Conservation (phyloP, 2,329 filamentous ascomycete genomes). For the Neofusicoccum sp. region DNA sequence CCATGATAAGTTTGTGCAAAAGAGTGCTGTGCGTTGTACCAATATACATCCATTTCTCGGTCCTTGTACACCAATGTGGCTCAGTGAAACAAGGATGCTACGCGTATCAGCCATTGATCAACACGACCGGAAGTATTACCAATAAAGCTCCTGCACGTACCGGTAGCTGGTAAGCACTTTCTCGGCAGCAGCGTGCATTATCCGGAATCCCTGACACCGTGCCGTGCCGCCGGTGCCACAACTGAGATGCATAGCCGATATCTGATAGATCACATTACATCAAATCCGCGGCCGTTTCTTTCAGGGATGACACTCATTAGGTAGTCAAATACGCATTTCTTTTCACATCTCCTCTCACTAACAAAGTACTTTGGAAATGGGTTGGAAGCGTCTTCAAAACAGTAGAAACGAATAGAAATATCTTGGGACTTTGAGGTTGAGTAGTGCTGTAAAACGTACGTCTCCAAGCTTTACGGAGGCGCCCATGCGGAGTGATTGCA, state of each 20-base stretch:
- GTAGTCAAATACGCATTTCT: too few species aligned
- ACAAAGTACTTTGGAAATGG: too few species aligned
- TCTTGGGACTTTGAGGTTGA: too few species aligned
- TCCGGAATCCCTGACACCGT: not conserved
- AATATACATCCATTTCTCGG: not conserved
- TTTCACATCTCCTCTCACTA: too few species aligned
- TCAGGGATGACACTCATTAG: too few species aligned
- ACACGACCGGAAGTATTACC: not conserved
- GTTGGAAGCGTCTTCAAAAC: too few species aligned
- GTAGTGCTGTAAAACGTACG: too few species aligned
- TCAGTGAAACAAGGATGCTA: not conserved
- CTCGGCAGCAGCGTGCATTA: not conserved
- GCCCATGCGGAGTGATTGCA: too few species aligned
- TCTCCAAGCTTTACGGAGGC: too few species aligned
- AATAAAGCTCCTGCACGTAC: not conserved
- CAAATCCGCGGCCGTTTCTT: not conserved
- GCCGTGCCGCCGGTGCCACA: not conserved
- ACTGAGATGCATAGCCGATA: conserved; percentile 10
- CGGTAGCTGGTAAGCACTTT: not conserved
- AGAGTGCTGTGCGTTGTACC: not conserved
- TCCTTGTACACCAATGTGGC: too few species aligned
- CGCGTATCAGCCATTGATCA: not conserved
- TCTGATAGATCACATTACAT: conserved; percentile 10
- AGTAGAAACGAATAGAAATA: too few species aligned
- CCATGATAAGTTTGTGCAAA: too few species aligned